Evolutionary conservation across 2,329 filamentous ascomycete genomes (phyloP).

Genomic region (Arachnomyces sp.): DNA sequence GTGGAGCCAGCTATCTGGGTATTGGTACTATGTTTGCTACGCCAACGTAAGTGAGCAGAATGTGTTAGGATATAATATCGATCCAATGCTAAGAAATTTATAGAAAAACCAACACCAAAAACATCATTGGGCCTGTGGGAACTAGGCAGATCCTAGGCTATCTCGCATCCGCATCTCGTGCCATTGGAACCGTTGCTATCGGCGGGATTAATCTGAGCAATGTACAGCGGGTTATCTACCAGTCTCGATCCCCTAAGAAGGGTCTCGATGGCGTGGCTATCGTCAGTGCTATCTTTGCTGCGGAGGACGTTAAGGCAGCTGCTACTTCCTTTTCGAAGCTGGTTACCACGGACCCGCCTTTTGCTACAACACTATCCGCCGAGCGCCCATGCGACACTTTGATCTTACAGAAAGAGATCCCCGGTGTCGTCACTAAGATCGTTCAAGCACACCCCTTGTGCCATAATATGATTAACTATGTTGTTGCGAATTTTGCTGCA

Average conservation of each 20-base stretch:
- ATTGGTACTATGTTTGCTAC: conserved; percentile 87
- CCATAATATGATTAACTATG: conserved; percentile 96
- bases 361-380: conserved; percentile 23
- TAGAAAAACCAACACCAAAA: conserved; percentile 80
- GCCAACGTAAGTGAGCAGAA: conserved; percentile 50
- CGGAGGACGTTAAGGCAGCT: conserved; percentile 56
- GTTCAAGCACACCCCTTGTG: conserved; percentile 60
- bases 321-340: conserved; percentile 52
- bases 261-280: conserved; percentile 73
- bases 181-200: conserved; percentile 62
- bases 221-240: conserved; percentile 63
- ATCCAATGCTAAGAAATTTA: conserved; percentile 11
- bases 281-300: conserved; percentile 78
- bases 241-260: conserved; percentile 52
- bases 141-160: conserved; percentile 57
- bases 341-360: conserved; percentile 37
- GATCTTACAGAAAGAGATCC: conserved; percentile 28
- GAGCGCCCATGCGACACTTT: conserved; percentile 20
- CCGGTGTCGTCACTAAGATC: conserved; percentile 51
- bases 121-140: conserved; percentile 66
- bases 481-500: conserved; percentile 90
- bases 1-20: conserved; percentile 83
- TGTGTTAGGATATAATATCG: not conserved
- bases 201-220: conserved; percentile 78
- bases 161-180: conserved; percentile 42